Evolutionary conservation across 2,329 filamentous ascomycete species (phyloP).

Genomic region (Dichotomopilus funicola): DNA sequence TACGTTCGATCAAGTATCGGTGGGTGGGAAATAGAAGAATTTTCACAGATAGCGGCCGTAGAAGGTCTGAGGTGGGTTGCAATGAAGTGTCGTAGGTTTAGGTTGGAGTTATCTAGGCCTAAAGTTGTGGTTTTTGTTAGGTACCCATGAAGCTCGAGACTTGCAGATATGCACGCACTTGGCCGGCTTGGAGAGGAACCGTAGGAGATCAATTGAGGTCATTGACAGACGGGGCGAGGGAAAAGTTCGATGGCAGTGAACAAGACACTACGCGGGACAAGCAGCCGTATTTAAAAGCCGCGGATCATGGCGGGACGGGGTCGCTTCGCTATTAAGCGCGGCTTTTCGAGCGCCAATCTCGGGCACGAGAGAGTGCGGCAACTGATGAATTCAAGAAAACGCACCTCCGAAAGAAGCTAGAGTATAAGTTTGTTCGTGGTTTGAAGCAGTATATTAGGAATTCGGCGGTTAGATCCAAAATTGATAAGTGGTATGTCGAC

Average conservation of each 20-base stretch:
- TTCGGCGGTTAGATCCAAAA: too few species aligned
- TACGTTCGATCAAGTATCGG: constrained; percentile 77
- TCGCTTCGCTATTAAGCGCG: not conserved
- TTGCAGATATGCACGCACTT: constrained; percentile 54
- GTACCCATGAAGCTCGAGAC: not conserved
- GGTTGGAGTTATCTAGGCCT: constrained; percentile 57
- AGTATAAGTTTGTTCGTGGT: not conserved
- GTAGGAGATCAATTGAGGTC: constrained; percentile 84
- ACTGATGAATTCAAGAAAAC: not conserved
- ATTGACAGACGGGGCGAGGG: constrained; percentile 44
- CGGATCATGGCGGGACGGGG: constrained; percentile 7
- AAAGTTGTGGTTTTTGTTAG: constrained; percentile 7
- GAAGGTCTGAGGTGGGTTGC: not conserved
- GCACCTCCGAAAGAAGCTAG: not conserved
- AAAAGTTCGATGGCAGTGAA: not conserved
- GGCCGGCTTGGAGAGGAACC: constrained; percentile 89
- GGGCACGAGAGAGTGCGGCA: not conserved
- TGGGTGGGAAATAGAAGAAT: constrained; percentile 33
- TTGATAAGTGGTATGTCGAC: too few species aligned
- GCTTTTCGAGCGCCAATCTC: not conserved
- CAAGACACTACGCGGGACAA: constrained; percentile 2
- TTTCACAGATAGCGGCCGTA: not conserved
- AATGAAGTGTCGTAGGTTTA: constrained; percentile 9
- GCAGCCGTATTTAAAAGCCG: not conserved
- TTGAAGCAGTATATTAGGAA: too few species aligned